Evolutionary conservation across 2,329 filamentous ascomycete genomes (phyloP).

Genomic region (Aspergillus brasiliensis): DNA sequence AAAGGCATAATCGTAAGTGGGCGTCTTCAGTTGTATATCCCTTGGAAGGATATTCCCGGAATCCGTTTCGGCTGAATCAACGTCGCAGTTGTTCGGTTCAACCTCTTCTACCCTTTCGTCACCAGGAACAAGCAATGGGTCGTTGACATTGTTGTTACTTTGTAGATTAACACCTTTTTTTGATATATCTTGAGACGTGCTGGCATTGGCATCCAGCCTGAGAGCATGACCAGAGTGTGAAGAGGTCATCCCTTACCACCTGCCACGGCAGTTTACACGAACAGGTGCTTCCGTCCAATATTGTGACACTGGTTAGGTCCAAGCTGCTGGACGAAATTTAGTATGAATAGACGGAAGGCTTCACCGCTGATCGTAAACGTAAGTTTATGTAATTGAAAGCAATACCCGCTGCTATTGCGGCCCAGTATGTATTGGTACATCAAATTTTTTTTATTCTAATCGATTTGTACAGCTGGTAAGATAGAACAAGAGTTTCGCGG

Average conservation of each 20-base stretch:
- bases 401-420: not conserved
- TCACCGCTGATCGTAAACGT: not conserved
- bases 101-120: conserved; percentile 17
- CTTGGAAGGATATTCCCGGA: conserved; percentile 37
- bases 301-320: not conserved
- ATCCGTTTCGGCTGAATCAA: conserved; percentile 8
- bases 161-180: conserved; percentile 7
- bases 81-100: conserved; percentile 11
- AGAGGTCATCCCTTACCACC: conserved; percentile 23
- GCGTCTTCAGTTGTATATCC: conserved; percentile 65
- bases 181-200: conserved; percentile 13
- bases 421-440: not conserved
- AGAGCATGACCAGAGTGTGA: conserved; percentile 14
- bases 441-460: not conserved
- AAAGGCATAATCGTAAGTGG: conserved; percentile 89
- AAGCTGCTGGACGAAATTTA: not conserved
- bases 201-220: conserved; percentile 26
- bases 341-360: not conserved
- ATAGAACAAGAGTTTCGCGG: no score
- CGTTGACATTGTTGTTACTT: not conserved
- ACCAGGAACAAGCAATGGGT: not conserved
- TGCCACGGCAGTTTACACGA: not conserved
- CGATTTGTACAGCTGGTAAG: no score
- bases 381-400: not conserved
- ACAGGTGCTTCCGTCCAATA: not conserved